Conservation (phyloP, 345 rosid species). For the Linum usitatissimum region DNA sequence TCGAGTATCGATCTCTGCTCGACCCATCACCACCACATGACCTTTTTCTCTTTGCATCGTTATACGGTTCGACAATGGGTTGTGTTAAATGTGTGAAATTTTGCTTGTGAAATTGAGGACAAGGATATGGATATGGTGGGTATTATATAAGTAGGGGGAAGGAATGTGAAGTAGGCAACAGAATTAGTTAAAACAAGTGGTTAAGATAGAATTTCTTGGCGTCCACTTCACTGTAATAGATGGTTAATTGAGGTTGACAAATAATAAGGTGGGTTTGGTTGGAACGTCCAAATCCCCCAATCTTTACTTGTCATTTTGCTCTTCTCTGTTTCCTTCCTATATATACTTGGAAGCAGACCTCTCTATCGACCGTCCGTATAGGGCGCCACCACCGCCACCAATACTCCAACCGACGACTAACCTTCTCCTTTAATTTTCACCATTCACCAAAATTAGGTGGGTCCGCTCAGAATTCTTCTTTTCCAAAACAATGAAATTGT, state of each 20-base stretch:
- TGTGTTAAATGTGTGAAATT: not conserved
- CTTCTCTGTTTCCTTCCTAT: too few species aligned
- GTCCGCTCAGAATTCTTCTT: too few species aligned
- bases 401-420: too few species aligned
- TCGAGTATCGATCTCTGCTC: constrained; percentile 23
- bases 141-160: constrained; percentile 1
- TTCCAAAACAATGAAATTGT: too few species aligned
- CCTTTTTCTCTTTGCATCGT: constrained; percentile 2
- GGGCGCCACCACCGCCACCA: too few species aligned
- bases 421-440: too few species aligned
- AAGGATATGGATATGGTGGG: not conserved
- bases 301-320: too few species aligned
- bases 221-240: constrained; percentile 26
- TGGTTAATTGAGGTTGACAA: constrained; percentile 23
- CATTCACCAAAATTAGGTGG: too few species aligned
- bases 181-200: constrained; percentile 1
- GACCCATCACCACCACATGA: constrained; percentile 8
- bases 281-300: not conserved
- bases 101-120: not conserved
- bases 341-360: too few species aligned
- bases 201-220: constrained; percentile 16
- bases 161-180: not conserved
- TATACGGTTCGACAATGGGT: not conserved
- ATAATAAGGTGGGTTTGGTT: constrained; percentile 11
- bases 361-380: too few species aligned